phyloP scores from a whole-genome alignment of 176 grass and related monocot species.

The Areca catechu region DNA sequence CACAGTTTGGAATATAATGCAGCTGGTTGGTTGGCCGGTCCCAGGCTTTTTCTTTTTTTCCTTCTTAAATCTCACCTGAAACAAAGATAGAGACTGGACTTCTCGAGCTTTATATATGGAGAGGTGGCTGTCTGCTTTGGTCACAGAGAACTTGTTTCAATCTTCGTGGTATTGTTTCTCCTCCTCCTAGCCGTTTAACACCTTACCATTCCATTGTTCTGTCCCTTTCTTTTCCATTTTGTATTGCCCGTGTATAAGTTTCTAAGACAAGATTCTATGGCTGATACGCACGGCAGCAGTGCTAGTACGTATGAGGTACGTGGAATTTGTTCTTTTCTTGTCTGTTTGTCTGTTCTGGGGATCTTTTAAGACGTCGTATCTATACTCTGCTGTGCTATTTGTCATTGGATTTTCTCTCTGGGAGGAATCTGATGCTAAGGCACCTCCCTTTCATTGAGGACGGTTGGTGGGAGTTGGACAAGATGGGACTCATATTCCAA shows the following conservation, averaged over 20 bases:
- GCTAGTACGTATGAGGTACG: neutral
- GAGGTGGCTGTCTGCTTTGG: too few species aligned
- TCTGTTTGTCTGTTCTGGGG: neutral
- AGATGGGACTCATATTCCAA: too few species aligned
- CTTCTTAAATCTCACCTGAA: slow-evolving; percentile 5
- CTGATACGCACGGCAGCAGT: neutral
- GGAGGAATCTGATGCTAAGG: too few species aligned
- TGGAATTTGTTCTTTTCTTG: neutral
- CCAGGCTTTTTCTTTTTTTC: neutral
- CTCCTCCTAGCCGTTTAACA: neutral
- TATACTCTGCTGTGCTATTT: too few species aligned
- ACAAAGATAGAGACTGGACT: neutral
- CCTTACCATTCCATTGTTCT: neutral
- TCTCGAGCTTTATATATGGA: too few species aligned
- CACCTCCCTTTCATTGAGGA: too few species aligned
- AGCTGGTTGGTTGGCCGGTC: slow-evolving; percentile 9
- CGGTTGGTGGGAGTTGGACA: too few species aligned
- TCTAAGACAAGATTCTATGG: neutral
- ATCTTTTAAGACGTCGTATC: too few species aligned
- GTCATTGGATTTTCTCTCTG: too few species aligned
- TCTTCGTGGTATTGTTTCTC: too few species aligned
- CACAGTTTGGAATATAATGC: slow-evolving; percentile 17
- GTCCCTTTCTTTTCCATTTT: neutral
- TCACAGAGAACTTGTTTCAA: too few species aligned
- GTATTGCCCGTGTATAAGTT: neutral